Base-by-base conservation (phyloP, 345 rosid species). In the Syzygium oleosum region DNA sequence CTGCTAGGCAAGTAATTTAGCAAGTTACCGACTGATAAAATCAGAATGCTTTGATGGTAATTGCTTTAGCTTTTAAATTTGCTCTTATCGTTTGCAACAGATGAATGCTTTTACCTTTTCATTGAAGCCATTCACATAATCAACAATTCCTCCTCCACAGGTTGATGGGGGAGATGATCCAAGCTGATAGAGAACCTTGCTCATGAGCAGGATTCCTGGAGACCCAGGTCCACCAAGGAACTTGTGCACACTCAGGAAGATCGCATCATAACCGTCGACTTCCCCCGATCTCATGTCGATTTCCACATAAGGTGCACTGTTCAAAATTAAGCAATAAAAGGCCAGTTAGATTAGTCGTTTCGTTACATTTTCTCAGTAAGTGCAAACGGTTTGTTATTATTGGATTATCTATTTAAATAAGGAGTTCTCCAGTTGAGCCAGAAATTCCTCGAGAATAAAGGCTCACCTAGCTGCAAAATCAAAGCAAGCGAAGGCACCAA, bases 201-300 rank as follows among this genome's bases (percentile, higher is more conserved):
- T 94, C 91, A 91, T 91, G 19, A 95, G 80, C 85, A 94, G 93
- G 31, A 95, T 86, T 16, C 95, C 95, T 2, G 97, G 94, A 0
- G 95, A 85, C 53, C 95, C 94, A 1, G 97, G 95, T 21, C 95
- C 97, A 5, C 97, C 95, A 1, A 94, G 4, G 87, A 94, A 94
- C 87, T 94, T 94, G 80, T 94, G 97, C 9, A 95, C 93, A 87
- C 95, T 92, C 1, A 94, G 88, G 56, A 91, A 93, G 49, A 94
- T 59, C 0, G 92, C 95, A 84, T 94, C 95, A 84, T 94, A 94
- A 13, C 97, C 95, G 49, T 94, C 95, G 0, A 85, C 49, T 86
- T 91, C 92, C 9, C 94, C 94, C 1, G 91, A 91, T 87, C 88
- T 92, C 95, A 94, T 94, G 54, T 93, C 91, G 14, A 94, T 94